Evolutionary conservation across 2,329 filamentous ascomycete genomes (phyloP).

Genomic region (Colletotrichum endophyticum): DNA sequence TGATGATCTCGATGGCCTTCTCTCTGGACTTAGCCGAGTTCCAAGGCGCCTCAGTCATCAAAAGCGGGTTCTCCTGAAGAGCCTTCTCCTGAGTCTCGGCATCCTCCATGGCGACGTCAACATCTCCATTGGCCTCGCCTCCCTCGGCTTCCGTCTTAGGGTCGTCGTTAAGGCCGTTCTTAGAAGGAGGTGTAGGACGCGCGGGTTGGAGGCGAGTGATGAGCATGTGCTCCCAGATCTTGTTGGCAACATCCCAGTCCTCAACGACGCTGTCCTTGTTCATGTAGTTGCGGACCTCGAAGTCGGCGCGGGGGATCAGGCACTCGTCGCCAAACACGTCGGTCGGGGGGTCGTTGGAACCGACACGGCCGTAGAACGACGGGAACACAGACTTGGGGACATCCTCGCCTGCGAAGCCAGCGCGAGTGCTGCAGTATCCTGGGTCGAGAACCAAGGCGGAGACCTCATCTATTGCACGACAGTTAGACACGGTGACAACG

Average conservation of each 20-base stretch:
- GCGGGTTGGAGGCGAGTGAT: constrained; percentile 85
- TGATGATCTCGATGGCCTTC: constrained; percentile 93
- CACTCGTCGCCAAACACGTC: constrained; percentile 90
- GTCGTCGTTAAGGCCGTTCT: constrained; percentile 80
- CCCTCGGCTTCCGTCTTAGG: constrained; percentile 63
- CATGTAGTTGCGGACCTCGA: constrained; percentile 94
- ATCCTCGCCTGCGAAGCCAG: constrained; percentile 97
- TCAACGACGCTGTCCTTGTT: constrained; percentile 87
- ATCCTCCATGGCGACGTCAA: constrained; percentile 64
- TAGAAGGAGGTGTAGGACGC: constrained; percentile 70
- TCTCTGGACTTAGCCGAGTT: constrained; percentile 87
- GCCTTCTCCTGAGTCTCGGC: constrained; percentile 70
- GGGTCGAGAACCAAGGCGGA: constrained; percentile 96
- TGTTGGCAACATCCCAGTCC: constrained; percentile 91
- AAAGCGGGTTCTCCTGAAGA: constrained; percentile 84
- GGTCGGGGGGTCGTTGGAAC: constrained; percentile 51
- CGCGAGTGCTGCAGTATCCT: constrained; percentile 88
- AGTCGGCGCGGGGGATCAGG: constrained; percentile 74
- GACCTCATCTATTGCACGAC: constrained; percentile 77
- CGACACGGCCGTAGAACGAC: constrained; percentile 79
- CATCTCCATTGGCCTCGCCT: constrained; percentile 65
- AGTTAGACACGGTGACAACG: neutral
- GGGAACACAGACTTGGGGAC: constrained; percentile 92
- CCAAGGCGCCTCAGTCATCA: constrained; percentile 96
- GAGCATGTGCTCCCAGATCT: constrained; percentile 92